A percentile compares a stretch with the other conserved stretches of the same genome.
Evolutionary conservation across 305 asterid species (phyloP).

Genomic region (Coffea humblotiana): DNA sequence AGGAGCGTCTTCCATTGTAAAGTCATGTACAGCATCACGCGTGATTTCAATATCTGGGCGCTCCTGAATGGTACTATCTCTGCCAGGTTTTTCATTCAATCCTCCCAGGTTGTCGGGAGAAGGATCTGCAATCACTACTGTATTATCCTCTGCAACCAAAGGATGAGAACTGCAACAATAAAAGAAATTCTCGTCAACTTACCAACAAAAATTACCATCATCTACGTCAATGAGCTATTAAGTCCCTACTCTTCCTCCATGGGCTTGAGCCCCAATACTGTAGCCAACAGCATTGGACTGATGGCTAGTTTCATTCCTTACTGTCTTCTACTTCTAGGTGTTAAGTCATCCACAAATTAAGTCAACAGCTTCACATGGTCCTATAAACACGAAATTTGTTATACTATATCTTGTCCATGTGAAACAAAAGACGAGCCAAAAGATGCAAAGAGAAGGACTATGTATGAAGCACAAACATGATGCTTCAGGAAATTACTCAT

Average conservation of each 20-base stretch:
- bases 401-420: too few relatives aligned
- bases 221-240: conserved; percentile 6
- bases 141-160: conserved; percentile 29
- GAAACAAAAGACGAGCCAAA: too few relatives aligned
- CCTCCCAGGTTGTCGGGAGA: conserved; percentile 31
- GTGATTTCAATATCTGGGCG: conserved; percentile 43
- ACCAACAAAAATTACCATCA: conserved; percentile 2
- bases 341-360: background rate
- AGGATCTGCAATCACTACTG: conserved; percentile 21
- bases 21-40: conserved; percentile 53
- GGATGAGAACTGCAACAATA: conserved; percentile 44
- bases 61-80: conserved; percentile 32
- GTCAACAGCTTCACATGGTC: background rate
- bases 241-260: conserved; percentile 70
- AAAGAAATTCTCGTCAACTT: conserved; percentile 15
- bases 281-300: background rate
- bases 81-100: conserved; percentile 23
- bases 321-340: background rate
- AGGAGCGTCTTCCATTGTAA: conserved; percentile 33
- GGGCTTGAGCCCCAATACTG: conserved; percentile 38
- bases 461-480: background rate
- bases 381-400: too few relatives aligned
- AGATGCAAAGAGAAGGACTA: background rate
- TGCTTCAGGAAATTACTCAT: background rate
- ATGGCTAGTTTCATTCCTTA: background rate